Base-by-base conservation (phyloP, 257 asterid genomes). In the Fraxinus anomala region DNA sequence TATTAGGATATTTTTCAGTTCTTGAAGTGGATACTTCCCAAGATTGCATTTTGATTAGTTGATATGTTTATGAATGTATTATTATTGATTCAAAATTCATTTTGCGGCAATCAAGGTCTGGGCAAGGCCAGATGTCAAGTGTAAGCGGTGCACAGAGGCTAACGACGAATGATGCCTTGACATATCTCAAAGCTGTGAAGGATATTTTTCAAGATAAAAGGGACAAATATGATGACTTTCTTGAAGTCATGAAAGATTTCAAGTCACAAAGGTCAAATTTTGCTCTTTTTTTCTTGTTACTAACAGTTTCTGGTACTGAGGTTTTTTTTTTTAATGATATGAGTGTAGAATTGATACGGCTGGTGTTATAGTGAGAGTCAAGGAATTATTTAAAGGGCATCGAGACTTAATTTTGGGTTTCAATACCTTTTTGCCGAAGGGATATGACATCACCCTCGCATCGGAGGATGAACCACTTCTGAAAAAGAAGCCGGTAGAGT, bases 221-320 rank as follows among this genome's bases (percentile, higher is more conserved):
- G 85, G 96, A 92, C 80, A 91, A 86, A 82, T 96, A 96, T 49
- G 89, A 90, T 28, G 90, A 90, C n/a, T 96, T 96, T 83, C 96
- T 96, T 77, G 97, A 89, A 28, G 92, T 96, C 81, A 96, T 96
- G 99, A 94, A 92, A 88, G 94, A 92, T 86, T 96, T 94, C 80
- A 92, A 91, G 89, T 87, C 92, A 67, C 97, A 92, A 84, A 93
- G 97, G 99, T 93, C 70, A 34, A 68, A 76, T 6, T 36, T 74
- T 70, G 16, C 13, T 24, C 42, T 54, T 47, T 34, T 76, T 30
- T 73, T 51, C 49, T 76, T 82, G 51, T 73, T 70, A 31, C 39
- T 76, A 51, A 47, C 74, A 37, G 70, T 68, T 77, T 74, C 75
- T 83, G 28, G 36, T 63, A 26, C 28, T 63, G 69, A 63, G 69